These are phyloP conservation scores for Mortierella sp. DNA, from an alignment of 371 early-diverging fungal species.

Conservation along the genomic window DNA sequence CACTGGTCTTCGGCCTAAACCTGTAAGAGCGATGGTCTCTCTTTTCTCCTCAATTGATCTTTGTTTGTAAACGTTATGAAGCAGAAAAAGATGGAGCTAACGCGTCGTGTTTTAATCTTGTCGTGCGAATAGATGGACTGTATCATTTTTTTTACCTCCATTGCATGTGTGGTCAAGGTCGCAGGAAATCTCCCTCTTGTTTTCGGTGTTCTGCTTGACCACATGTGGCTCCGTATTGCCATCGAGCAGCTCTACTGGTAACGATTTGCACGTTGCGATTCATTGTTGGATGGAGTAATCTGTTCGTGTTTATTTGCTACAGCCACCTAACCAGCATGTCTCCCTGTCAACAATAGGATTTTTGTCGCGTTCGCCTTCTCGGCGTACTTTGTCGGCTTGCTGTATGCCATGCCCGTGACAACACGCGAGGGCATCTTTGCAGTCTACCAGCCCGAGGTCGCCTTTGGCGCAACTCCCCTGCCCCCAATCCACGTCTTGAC, in stretches of 20 bases:
- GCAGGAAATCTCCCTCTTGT: conserved; percentile 25
- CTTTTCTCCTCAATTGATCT: neutral
- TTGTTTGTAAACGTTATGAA: neutral
- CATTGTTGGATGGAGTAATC: no score
- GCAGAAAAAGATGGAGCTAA: neutral
- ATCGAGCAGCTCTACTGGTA: conserved; percentile 55
- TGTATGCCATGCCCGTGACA: conserved; percentile 59
- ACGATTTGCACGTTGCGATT: no score
- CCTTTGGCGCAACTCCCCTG: conserved; percentile 37
- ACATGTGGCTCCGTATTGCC: conserved; percentile 38
- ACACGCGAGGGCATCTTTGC: conserved; percentile 58
- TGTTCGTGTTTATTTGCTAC: neutral
- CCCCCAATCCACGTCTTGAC: conserved; percentile 52
- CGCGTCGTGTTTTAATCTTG: neutral
- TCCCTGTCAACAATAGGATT: conserved; percentile 16
- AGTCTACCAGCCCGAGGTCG: conserved; percentile 51
- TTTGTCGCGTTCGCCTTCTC: conserved; percentile 47
- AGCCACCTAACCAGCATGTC: no score
- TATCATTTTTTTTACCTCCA: conserved; percentile 33
- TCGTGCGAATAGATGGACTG: conserved; percentile 51
- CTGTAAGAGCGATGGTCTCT: conserved; percentile 30
- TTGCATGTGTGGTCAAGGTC: conserved; percentile 43
- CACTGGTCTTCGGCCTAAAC: conserved; percentile 51
- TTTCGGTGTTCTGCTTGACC: conserved; percentile 4
- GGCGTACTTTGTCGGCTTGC: conserved; percentile 49